Conservation (phyloP, 2,329 filamentous ascomycete genomes). For the Aspergillus tanneri region DNA sequence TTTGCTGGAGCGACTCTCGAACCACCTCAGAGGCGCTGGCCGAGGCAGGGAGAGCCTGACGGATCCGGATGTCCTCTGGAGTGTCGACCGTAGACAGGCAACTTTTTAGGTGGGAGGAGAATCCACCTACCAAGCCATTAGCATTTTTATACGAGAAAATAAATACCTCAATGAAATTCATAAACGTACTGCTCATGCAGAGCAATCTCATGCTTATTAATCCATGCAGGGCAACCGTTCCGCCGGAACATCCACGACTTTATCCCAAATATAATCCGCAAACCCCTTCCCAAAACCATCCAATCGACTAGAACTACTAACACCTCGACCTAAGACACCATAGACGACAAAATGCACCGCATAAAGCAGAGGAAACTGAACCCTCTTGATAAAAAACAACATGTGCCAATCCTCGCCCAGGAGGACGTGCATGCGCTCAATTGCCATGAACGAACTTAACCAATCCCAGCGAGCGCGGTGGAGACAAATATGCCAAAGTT, state of each 20-base stretch:
- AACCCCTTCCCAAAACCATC: constrained; percentile 56
- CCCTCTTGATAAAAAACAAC: constrained; percentile 45
- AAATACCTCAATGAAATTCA: too few species aligned
- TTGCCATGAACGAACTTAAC: constrained; percentile 44
- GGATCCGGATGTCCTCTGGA: too few species aligned
- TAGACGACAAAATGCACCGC: constrained; percentile 55
- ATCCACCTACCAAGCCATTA: too few species aligned
- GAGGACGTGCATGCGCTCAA: constrained; percentile 37
- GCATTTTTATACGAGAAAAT: too few species aligned
- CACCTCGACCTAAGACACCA: constrained; percentile 46
- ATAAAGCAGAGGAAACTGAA: constrained; percentile 48
- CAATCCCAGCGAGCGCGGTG: constrained; percentile 30
- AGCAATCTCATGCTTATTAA: too few species aligned
- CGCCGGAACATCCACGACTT: constrained; percentile 44
- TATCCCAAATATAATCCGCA: constrained; percentile 51
- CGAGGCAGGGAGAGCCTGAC: too few species aligned
- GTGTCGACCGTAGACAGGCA: too few species aligned
- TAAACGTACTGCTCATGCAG: too few species aligned
- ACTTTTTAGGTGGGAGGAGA: too few species aligned
- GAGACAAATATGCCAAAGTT: constrained; percentile 46
- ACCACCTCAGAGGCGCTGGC: too few species aligned
- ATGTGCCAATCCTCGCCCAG: constrained; percentile 49
- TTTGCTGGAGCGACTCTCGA: too few species aligned
- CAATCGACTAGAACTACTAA: constrained; percentile 50
- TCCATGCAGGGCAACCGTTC: too few species aligned